Evolutionary conservation across 768 basidiomycete species (phyloP), one percentile per base, ranked within the genome.

Genomic region (Collybia mongolica): DNA sequence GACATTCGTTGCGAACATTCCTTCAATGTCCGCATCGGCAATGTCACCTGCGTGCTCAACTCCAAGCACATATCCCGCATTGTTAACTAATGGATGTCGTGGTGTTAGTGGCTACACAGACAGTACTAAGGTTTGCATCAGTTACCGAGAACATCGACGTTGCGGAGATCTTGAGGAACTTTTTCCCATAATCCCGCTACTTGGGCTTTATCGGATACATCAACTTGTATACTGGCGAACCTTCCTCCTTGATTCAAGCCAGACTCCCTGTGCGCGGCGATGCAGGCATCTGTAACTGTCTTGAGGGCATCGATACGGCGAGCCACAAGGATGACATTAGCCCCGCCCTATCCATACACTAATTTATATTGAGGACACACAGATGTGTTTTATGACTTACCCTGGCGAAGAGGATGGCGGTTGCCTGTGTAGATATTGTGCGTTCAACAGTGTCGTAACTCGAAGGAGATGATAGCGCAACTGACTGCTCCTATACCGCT

Each of bases 31-130:
- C 19, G 73, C 74, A 29, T 89, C 82, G 12, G 82, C 73, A 59
- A 93, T 84, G 58, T 85, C 82, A 5, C 97, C 97, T 32, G 98
- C 84, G 37, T 82, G 83, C 54, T 98, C 97, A 11, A 85, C 69
- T 11, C 97, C 97, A 36, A 86, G 79, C 24, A 98, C 97, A 59
- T 86, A 93, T 24, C 97, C 96, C 29, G 97, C 95, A 46, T 77
- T 77, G 60, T 82, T 82, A 24, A 82, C 79, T 81, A 39, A 12
- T 26, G 3, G 7, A 14, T 42, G 22, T 20, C 35, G n/a, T 12
- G 18, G 11, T 38, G 47, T 55, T 43, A 55, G 40, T 44, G 37
- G 15, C 7, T 28, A 7, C 43, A 17, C 20, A 37, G 28, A 28
- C 11, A 6, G 20, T 28, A 23, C 9, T 11, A 46, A 23, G 12